Evolutionary conservation across 1,139 yeast genomes (phyloP), one percentile per base, ranked within the genome.

Genomic region (Entelexis paramagnoliae): DNA sequence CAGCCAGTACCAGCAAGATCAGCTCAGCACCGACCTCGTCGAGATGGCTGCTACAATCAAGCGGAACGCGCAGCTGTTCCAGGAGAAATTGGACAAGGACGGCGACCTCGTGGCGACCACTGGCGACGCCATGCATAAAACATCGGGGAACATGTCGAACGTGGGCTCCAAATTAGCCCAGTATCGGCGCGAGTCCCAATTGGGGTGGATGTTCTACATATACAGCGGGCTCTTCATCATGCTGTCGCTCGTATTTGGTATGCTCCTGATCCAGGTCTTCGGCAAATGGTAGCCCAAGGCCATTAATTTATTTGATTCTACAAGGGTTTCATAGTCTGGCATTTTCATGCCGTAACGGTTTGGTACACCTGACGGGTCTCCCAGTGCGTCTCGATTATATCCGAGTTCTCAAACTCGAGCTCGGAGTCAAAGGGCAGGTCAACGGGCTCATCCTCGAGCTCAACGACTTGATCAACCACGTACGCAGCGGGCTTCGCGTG

Each of bases 21-120:
- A 65, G 32, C 68, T 68, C 32, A 70, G 72, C 10, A 66, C 60
- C 39, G 75, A 74, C 68, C 75, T 79, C 60, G 70, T 78, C 28
- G 69, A 66, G 36, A 73, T 69, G 63, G 79, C 75, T 3, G 69
- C 73, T 51, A 69, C 69, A n/a, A 76, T 79, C 60, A 73, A 78
- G 64, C 68, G 70, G 44, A 72, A 68, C 53, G 80, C 78, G 39
- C 66, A 70, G 60, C 68, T 71, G 54, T 72, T 71, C 52, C 64
- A 64, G 22, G 63, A 62, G 17, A 74, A 68, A 57, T 59, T 71
- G 22, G 61, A 64, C 16, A 52, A 60, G 20, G 74, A 71, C 54
- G 58, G 59, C 13, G 63, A 62, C 29, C 64, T 68, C 16, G 65
- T 71, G 10, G 55, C 57, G 26, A 57, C 64, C 14, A 64, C 74